Percentiles rank a stretch among this genome's conserved stretches.
phyloP scores from a whole-genome alignment of 805 yeast genomes.

The Candida jianshihensis region DNA sequence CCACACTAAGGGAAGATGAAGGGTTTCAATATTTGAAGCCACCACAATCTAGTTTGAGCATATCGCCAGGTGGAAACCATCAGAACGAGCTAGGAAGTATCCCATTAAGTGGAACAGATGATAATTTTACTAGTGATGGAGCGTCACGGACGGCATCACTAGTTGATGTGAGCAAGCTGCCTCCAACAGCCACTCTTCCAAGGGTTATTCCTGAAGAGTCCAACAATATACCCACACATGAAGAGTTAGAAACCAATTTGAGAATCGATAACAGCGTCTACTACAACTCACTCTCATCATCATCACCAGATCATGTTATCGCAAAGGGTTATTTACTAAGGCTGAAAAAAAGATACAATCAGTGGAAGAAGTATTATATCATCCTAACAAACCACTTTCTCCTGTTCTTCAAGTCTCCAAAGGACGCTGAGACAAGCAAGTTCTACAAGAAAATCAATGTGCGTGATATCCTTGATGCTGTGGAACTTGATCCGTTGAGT shows the following conservation, averaged over 20 bases:
- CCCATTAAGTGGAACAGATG: slow-evolving; percentile 19
- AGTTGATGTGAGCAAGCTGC: background rate
- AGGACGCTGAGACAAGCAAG: slow-evolving; percentile 12
- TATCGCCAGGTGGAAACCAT: slow-evolving; percentile 1
- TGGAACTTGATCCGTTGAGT: slow-evolving; percentile 43
- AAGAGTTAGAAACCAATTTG: background rate
- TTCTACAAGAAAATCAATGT: slow-evolving; percentile 27
- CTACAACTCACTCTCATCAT: slow-evolving; percentile 17
- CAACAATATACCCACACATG: background rate
- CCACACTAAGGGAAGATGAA: background rate
- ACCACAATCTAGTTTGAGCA: slow-evolving; percentile 2
- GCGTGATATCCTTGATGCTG: slow-evolving; percentile 36
- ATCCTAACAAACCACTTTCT: slow-evolving; percentile 35
- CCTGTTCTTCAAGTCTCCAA: slow-evolving; percentile 31
- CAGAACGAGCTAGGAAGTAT: slow-evolving; percentile 6
- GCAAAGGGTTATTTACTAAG: slow-evolving; percentile 36
- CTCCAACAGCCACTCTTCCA: slow-evolving; percentile 2
- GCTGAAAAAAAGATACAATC: slow-evolving; percentile 35
- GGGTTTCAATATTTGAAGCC: too few relatives aligned
- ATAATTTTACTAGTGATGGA: slow-evolving; percentile 19
- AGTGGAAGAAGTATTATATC: slow-evolving; percentile 40
- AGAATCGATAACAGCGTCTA: slow-evolving; percentile 3
- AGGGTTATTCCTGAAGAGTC: slow-evolving; percentile 6
- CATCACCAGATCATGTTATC: slow-evolving; percentile 28
- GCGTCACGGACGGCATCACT: background rate